These are phyloP conservation scores for Orbilia javanica DNA, from an alignment of 2,329 filamentous ascomycete species.

Conservation along the genomic window DNA sequence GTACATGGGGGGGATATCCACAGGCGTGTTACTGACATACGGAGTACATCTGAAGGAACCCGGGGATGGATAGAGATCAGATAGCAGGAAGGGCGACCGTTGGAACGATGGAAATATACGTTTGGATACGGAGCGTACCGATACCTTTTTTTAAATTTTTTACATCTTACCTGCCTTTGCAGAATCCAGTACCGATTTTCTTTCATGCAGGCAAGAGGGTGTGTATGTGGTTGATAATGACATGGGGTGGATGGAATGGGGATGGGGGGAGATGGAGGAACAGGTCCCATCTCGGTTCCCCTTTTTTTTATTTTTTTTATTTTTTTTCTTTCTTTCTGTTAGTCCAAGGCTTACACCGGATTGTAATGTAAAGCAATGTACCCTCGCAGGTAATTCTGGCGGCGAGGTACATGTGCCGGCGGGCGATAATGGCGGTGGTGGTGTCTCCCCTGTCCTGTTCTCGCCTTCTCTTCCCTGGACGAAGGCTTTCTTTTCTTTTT, in stretches of 20 bases:
- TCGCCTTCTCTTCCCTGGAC: slow-evolving; percentile 38
- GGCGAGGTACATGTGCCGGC: slow-evolving; percentile 13
- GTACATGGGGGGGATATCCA: not conserved
- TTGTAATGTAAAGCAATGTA: not conserved
- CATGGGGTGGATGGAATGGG: slow-evolving; percentile 10
- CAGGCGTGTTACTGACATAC: too few species aligned
- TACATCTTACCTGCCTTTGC: slow-evolving; percentile 9
- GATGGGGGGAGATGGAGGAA: too few species aligned
- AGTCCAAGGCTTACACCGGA: too few species aligned
- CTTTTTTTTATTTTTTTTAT: slow-evolving; percentile 33
- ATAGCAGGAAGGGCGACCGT: too few species aligned
- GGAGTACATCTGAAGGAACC: too few species aligned
- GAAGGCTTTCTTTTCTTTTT: slow-evolving; percentile 41
- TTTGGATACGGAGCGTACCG: slow-evolving; percentile 5
- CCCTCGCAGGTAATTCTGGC: not conserved
- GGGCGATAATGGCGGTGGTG: not conserved
- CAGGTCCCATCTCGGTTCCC: slow-evolving; percentile 23
- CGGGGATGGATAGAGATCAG: too few species aligned
- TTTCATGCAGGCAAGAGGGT: not conserved
- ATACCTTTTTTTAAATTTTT: not conserved
- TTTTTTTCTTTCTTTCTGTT: too few species aligned
- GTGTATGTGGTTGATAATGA: not conserved
- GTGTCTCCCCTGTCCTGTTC: slow-evolving; percentile 20
- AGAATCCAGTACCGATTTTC: not conserved
- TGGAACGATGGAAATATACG: not conserved